These are phyloP conservation scores for Medicago arabica DNA, from an alignment of 306 rosid species.

Conservation along the genomic window DNA sequence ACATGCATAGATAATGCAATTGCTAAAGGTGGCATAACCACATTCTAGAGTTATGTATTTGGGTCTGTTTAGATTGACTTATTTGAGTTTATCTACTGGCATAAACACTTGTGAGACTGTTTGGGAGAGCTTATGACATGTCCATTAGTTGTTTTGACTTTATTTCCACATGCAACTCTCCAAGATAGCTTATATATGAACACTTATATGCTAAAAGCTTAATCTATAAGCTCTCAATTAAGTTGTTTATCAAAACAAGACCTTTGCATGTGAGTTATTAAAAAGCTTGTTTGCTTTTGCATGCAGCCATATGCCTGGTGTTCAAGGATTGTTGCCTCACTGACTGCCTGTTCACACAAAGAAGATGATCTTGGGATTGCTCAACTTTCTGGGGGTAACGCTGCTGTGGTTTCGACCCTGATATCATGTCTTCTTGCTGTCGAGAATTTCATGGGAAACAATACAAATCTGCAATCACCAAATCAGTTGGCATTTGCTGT, in stretches of 20 bases:
- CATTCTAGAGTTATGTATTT: too few species aligned
- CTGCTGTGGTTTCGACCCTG: constrained; percentile 72
- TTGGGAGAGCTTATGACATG: neutral
- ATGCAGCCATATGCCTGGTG: constrained; percentile 85
- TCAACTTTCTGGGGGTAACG: constrained; percentile 89
- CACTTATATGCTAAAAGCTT: neutral
- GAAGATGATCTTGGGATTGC: constrained; percentile 88
- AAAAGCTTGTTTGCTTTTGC: constrained; percentile 32
- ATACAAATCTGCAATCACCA: constrained; percentile 67
- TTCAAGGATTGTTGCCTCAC: constrained; percentile 69
- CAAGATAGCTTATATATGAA: neutral
- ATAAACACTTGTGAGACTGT: neutral
- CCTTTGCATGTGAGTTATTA: neutral
- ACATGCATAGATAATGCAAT: too few species aligned
- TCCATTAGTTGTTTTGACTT: neutral
- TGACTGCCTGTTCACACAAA: constrained; percentile 74
- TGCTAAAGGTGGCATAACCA: neutral
- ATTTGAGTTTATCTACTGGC: neutral
- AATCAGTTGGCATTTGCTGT: constrained; percentile 68
- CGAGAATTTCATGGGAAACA: constrained; percentile 91
- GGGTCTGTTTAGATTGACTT: neutral
- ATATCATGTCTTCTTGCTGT: constrained; percentile 89
- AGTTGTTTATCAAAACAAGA: neutral
- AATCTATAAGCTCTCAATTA: neutral
- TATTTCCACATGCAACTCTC: neutral